phyloP scores from a whole-genome alignment of 2,329 filamentous ascomycete species.

The Xenoacremonium recifei region DNA sequence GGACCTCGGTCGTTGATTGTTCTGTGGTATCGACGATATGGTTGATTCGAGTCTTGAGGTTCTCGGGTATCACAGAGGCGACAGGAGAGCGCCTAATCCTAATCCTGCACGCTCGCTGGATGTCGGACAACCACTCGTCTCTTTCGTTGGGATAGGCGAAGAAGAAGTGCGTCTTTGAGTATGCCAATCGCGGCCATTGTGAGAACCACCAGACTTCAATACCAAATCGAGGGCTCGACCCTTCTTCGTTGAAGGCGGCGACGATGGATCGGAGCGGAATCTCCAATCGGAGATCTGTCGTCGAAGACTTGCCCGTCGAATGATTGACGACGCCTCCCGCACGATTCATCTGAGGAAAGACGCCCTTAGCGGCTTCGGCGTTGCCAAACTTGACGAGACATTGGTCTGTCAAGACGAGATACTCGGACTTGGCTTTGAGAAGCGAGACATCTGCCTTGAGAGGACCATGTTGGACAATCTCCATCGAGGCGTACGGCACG shows the following conservation, averaged over 20 bases:
- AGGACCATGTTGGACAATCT: slow-evolving; percentile 43
- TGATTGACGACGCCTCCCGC: slow-evolving; percentile 18
- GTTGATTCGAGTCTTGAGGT: slow-evolving; percentile 46
- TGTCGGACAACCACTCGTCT: slow-evolving; percentile 48
- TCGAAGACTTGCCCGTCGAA: slow-evolving; percentile 23
- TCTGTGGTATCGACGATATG: slow-evolving; percentile 47
- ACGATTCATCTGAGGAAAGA: slow-evolving; percentile 45
- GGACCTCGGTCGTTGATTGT: slow-evolving; percentile 26
- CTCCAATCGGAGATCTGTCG: slow-evolving; percentile 40
- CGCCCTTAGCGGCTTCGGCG: slow-evolving; percentile 44
- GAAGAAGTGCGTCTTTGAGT: slow-evolving; percentile 47
- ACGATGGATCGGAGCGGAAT: slow-evolving; percentile 52
- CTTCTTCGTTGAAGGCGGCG: slow-evolving; percentile 52
- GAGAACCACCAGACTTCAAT: slow-evolving; percentile 58
- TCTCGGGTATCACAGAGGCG: slow-evolving; percentile 40
- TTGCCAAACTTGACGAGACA: slow-evolving; percentile 51
- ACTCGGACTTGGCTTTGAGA: slow-evolving; percentile 48
- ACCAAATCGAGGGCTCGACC: slow-evolving; percentile 47
- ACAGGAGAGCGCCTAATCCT: slow-evolving; percentile 35
- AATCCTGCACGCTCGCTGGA: slow-evolving; percentile 41
- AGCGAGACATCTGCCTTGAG: slow-evolving; percentile 50
- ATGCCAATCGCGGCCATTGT: slow-evolving; percentile 41
- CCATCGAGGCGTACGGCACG: slow-evolving; percentile 35
- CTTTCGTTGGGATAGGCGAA: slow-evolving; percentile 49
- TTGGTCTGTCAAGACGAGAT: slow-evolving; percentile 51